Percentiles rank a stretch among this genome's conserved stretches.
phyloP scores from a whole-genome alignment of 768 basidiomycete genomes.

The Podaxis carcinomalis region DNA sequence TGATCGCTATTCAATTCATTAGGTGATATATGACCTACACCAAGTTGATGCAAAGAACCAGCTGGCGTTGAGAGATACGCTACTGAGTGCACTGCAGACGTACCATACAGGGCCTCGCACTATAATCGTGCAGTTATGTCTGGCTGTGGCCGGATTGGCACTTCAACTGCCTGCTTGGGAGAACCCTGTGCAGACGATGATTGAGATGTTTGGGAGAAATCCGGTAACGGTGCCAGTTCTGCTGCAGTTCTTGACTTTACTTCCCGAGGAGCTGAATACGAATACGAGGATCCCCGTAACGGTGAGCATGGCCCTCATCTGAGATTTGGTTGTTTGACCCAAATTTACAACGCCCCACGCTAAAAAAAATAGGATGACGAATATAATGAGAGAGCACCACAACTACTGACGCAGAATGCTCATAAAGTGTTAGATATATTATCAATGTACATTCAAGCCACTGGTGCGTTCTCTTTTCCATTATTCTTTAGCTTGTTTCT shows the following conservation, averaged over 20 bases:
- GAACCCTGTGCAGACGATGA: conserved; percentile 75
- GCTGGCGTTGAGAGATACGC: conserved; percentile 80
- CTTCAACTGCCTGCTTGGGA: conserved; percentile 86
- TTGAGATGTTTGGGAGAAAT: conserved; percentile 81
- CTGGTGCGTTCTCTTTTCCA: conserved; percentile 48
- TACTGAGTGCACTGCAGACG: conserved; percentile 69
- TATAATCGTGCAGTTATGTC: conserved; percentile 84
- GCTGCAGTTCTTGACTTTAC: conserved; percentile 83
- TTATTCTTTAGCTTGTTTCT: neutral
- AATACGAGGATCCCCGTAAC: conserved; percentile 88
- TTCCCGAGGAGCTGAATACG: conserved; percentile 83
- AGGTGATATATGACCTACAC: conserved; percentile 95
- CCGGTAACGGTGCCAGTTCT: conserved; percentile 80
- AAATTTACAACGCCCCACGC: neutral
- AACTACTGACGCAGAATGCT: conserved; percentile 66
- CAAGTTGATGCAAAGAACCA: conserved; percentile 77
- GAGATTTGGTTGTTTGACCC: neutral
- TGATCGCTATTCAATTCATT: conserved; percentile 36
- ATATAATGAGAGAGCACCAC: conserved; percentile 54
- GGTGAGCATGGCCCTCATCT: conserved; percentile 43
- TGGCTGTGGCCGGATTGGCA: conserved; percentile 87
- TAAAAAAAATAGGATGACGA: conserved; percentile 62
- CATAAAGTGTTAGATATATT: conserved; percentile 73
- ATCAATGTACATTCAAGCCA: conserved; percentile 83
- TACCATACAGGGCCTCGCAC: conserved; percentile 77